Base-by-base conservation (phyloP, 2,329 filamentous ascomycete species). In the Penicillium decumbens region DNA sequence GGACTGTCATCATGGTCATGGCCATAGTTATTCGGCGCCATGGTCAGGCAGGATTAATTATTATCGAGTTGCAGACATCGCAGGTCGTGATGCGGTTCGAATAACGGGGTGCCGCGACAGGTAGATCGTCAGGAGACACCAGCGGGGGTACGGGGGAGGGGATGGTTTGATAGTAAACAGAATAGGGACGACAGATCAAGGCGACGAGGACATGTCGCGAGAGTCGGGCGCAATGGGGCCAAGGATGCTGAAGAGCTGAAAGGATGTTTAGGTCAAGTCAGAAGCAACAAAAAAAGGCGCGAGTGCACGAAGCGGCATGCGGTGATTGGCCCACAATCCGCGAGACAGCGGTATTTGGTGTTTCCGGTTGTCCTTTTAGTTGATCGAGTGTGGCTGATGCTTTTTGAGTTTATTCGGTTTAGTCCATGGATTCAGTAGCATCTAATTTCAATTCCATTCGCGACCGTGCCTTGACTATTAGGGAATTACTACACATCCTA, bases 41-140 rank as follows among this genome's bases (percentile, higher is more conserved):
- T 73, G 58, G 61, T 70, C 53, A 56, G 62, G 65, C 66, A 65
- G 52, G 46, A 45, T 61, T 56, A 56, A 57, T 50, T 42, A 59
- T 65, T 68, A 72, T 60, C 59, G 61, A 61, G 65, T 65, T 45
- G 63, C 60, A 66, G 63, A 67, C 71, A 73, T 73, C 57, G 67
- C 68, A 67, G 61, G 59, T 56, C 50, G 57, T 47, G 37, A 41
- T 29, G 37, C 3, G 10, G 12, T 4, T 15, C 35, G 35, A 39
- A n/a, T 39, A 24, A 30, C 40, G n/a, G 24, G 18, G 27, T 25
- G 25, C 25, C 39, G 27, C 25, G 27, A 29, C 12, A 42, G 18
- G 40, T 24, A 20, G 28, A 27, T 42, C 24, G n/a, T 28, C n/a
- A 29, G 40, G 40, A 20, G 25, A 30, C n/a, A 28, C n/a, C 38